These are phyloP conservation scores for Fulvia fulva DNA, from an alignment of 2,329 filamentous ascomycete species.

Conservation along the genomic window DNA sequence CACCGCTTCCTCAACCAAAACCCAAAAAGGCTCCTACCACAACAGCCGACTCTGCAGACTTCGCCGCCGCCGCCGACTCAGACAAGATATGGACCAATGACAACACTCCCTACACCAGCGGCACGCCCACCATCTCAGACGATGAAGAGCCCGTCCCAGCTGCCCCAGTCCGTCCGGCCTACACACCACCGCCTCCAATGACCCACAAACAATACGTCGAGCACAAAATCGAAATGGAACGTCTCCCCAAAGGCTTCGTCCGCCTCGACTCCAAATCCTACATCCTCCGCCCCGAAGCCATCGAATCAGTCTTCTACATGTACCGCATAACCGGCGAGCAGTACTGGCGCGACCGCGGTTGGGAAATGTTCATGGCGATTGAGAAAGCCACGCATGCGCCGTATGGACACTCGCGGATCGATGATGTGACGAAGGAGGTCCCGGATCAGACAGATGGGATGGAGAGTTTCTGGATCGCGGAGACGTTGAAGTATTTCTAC, in stretches of 20 bases:
- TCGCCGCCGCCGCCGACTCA: neutral
- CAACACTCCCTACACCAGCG: neutral
- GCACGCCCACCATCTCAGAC: constrained; percentile 1
- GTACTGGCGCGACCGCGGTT: constrained; percentile 73
- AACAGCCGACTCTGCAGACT: neutral
- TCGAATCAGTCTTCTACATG: constrained; percentile 85
- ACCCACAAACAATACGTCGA: constrained; percentile 32
- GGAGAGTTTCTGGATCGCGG: constrained; percentile 85
- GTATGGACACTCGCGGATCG: constrained; percentile 66
- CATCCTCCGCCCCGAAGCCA: constrained; percentile 65
- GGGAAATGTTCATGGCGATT: constrained; percentile 77
- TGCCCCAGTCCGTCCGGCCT: constrained; percentile 12
- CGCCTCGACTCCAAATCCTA: constrained; percentile 38
- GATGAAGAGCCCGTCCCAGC: constrained; percentile 2
- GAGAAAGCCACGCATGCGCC: constrained; percentile 62
- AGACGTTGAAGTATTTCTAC: constrained; percentile 92
- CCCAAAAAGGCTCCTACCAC: neutral
- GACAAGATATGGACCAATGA: neutral
- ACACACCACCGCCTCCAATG: constrained; percentile 26
- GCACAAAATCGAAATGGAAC: constrained; percentile 37
- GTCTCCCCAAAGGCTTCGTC: constrained; percentile 40
- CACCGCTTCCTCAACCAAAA: constrained; percentile 5
- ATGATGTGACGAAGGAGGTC: constrained; percentile 53
- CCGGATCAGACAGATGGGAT: constrained; percentile 57
- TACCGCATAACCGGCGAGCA: constrained; percentile 82